A percentile compares a stretch with the other conserved stretches of the same genome.
These are phyloP conservation scores for Beauveria pseudobassiana DNA, from an alignment of 2,329 filamentous ascomycete genomes.

Conservation along the genomic window DNA sequence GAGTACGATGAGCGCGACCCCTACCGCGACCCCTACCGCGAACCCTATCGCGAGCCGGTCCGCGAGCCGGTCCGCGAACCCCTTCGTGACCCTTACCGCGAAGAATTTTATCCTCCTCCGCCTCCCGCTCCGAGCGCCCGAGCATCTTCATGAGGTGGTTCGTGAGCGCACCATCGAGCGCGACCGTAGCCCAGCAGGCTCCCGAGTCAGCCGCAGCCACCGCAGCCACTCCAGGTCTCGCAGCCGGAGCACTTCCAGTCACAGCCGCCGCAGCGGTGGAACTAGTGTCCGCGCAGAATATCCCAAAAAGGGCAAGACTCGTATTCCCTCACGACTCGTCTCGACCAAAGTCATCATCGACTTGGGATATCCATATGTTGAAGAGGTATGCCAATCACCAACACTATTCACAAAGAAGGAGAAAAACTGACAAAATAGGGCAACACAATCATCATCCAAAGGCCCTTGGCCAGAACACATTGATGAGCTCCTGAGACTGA, in stretches of 20 bases:
- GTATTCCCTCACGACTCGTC: slow-evolving; percentile 74
- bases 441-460: slow-evolving; percentile 71
- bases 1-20: slow-evolving; percentile 47
- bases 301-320: slow-evolving; percentile 81
- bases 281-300: slow-evolving; percentile 54
- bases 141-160: slow-evolving; percentile 56
- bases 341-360: slow-evolving; percentile 76
- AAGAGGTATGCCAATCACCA: slow-evolving; percentile 57
- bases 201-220: slow-evolving; percentile 31
- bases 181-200: slow-evolving; percentile 31
- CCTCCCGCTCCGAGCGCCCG: slow-evolving; percentile 54
- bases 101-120: slow-evolving; percentile 53
- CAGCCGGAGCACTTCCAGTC: slow-evolving; percentile 37
- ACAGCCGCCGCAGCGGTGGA: slow-evolving; percentile 41
- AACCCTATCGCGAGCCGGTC: slow-evolving; percentile 28
- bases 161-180: slow-evolving; percentile 37
- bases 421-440: slow-evolving; percentile 46
- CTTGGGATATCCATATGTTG: slow-evolving; percentile 76
- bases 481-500: slow-evolving; percentile 77
- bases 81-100: slow-evolving; percentile 30
- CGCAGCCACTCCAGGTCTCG: slow-evolving; percentile 26
- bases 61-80: slow-evolving; percentile 29
- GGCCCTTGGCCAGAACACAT: slow-evolving; percentile 87
- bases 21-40: slow-evolving; percentile 43
- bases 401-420: neutral